Evolutionary conservation across 495 filamentous ascomycete genomes (phyloP).

Genomic region (Talaromyces adpressus): DNA sequence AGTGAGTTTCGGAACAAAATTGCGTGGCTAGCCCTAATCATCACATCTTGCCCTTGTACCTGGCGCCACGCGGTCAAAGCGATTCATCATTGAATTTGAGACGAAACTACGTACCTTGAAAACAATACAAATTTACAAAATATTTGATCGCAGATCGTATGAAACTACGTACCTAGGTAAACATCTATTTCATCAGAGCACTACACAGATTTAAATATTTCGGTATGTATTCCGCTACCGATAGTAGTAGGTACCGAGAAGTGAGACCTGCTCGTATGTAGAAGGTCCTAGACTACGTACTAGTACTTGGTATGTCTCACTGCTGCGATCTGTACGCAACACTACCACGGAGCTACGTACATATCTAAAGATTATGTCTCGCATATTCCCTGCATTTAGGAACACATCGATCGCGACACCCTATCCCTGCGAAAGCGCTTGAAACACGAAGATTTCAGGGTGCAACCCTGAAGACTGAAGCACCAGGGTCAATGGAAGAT

Average conservation of each 20-base stretch:
- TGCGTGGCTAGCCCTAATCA: neutral
- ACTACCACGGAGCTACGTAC: neutral
- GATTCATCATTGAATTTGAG: neutral
- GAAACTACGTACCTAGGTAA: neutral
- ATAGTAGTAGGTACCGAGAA: neutral
- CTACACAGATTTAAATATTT: neutral
- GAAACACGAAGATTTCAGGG: neutral
- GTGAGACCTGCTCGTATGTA: neutral
- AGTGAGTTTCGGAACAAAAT: neutral
- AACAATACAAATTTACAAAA: neutral
- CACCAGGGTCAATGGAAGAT: neutral
- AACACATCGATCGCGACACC: neutral
- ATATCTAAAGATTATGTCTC: neutral
- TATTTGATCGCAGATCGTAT: neutral
- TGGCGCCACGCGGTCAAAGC: neutral
- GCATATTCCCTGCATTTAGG: neutral
- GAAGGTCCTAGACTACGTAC: neutral
- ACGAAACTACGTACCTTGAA: no score
- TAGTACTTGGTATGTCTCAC: neutral
- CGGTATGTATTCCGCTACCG: neutral
- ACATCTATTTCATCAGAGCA: neutral
- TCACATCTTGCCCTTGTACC: neutral
- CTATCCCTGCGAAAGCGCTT: neutral
- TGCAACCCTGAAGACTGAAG: neutral
- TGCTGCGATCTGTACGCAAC: neutral